Base-by-base conservation (phyloP, 2,329 filamentous ascomycete genomes). In the Penicillium sp. region DNA sequence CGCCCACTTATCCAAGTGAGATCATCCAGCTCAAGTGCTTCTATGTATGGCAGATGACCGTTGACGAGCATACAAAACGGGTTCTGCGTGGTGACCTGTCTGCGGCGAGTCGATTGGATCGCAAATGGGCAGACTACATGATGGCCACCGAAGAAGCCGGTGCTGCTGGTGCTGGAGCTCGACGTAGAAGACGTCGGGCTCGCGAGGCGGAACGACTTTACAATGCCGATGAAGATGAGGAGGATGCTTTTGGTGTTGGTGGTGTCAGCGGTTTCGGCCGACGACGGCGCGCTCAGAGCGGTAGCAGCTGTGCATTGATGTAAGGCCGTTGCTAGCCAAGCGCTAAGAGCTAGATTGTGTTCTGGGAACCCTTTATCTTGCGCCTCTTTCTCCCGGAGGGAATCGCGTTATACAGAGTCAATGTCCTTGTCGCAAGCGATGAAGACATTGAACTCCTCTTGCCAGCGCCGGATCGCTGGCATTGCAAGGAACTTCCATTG, bases 91-190 rank as follows among this genome's bases (percentile, higher is more conserved):
- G 90, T 6, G 89, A 96, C 58, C 82, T 91, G 55, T 79, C 81
- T 0, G 82, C 89, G 1, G 94, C 94, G 0, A 82, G 81, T 35
- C 81, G 90, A n/a, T 80, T 97, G 20, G 92, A 96, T 78, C 82
- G 87, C 60, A 95, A 93, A 71, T 97, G 93, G 93, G 88, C 89
- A 0, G 89, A 95, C 52, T 96, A 91, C 72, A 97, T 97, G 92
- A 90, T 95, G 76, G 87, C 90, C 15, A 89, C 85, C 49, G 91
- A 96, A 72, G 93, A 97, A 70, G 90, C 89, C 0, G 89, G 88
- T 2, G 83, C 83, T 2, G 66, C 68, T 11, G 75, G 74, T 35
- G 80, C 77, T 2, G 90, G 89, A 6, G 79, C 82, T 2, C 81
- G 92, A 51, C 80, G 92, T 51, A 79, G 92, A 55, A 81, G 92